phyloP scores from a whole-genome alignment of 2,329 filamentous ascomycete species.

The Xylaria hypoxylon region DNA sequence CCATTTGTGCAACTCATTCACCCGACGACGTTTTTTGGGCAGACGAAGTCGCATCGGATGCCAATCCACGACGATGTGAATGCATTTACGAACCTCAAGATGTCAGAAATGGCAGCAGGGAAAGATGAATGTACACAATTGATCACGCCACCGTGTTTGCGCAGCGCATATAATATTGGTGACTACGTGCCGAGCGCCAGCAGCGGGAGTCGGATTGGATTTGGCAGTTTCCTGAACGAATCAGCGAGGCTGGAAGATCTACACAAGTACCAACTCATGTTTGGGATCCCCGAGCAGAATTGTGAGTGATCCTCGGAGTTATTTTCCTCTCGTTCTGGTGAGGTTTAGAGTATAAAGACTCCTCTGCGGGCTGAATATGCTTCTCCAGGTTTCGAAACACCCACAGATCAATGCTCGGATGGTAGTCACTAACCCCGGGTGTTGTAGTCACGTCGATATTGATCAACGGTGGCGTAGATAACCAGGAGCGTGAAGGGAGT shows the following conservation, averaged over 20 bases:
- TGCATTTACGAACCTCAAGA: background rate
- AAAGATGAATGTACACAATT: constrained; percentile 47
- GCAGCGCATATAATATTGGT: constrained; percentile 61
- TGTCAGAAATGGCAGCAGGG: constrained; percentile 2
- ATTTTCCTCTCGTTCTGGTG: too few relatives aligned
- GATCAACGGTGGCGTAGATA: constrained; percentile 56
- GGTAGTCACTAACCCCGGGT: too few relatives aligned
- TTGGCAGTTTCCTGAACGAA: constrained; percentile 64
- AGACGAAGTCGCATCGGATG: constrained; percentile 32
- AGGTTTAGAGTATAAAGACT: too few relatives aligned
- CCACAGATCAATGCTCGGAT: too few relatives aligned
- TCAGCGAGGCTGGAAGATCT: constrained; percentile 61
- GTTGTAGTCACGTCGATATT: constrained; percentile 51
- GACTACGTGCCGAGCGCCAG: constrained; percentile 58
- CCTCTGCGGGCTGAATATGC: too few relatives aligned
- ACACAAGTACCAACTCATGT: constrained; percentile 51
- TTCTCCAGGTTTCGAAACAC: too few relatives aligned
- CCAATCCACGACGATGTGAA: background rate
- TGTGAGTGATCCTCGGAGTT: constrained; percentile 36
- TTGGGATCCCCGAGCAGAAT: constrained; percentile 57
- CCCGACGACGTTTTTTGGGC: constrained; percentile 59
- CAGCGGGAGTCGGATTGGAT: constrained; percentile 61
- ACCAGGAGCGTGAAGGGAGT: constrained; percentile 50
- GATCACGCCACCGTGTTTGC: constrained; percentile 61
- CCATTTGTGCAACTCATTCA: constrained; percentile 55